phyloP scores from a whole-genome alignment of 495 filamentous ascomycete genomes.

The Trichoderma virens region DNA sequence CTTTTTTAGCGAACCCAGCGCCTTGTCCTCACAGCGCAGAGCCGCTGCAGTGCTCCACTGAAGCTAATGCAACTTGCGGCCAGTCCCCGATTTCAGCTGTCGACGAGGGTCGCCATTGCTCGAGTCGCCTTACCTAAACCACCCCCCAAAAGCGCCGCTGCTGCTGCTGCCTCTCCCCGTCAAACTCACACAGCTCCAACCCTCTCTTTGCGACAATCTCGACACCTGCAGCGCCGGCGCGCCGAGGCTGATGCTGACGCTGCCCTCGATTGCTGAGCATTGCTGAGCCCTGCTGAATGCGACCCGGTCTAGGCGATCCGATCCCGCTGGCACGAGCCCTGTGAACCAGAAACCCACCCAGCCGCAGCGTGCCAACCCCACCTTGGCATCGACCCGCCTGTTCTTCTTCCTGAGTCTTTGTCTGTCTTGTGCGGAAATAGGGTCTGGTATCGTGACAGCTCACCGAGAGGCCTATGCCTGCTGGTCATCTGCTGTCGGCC shows the following conservation, averaged over 20 bases:
- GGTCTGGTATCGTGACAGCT: conserved; percentile 5
- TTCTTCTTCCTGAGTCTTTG: neutral
- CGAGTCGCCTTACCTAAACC: conserved; percentile 7
- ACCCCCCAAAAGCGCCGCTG: neutral
- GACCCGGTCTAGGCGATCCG: neutral
- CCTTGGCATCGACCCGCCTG: conserved; percentile 6
- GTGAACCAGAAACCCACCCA: neutral
- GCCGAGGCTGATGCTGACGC: neutral
- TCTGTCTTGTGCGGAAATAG: neutral
- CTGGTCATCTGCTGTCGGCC: conserved; percentile 5
- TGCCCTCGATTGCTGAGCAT: neutral
- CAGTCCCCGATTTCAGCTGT: neutral
- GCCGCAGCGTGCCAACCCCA: conserved; percentile 5
- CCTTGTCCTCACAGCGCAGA: neutral
- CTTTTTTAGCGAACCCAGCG: neutral
- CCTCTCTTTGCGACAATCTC: neutral
- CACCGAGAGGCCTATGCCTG: conserved; percentile 2
- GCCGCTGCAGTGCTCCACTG: conserved; percentile 8
- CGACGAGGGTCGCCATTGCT: neutral
- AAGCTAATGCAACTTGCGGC: conserved; percentile 3
- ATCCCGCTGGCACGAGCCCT: conserved; percentile 7
- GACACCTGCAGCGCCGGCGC: neutral
- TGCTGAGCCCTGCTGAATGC: conserved; percentile 1
- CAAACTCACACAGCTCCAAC: neutral
- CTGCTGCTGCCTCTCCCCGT: neutral